Base-by-base conservation (phyloP, 768 basidiomycete species). In the Paxillus rubicundulus region DNA sequence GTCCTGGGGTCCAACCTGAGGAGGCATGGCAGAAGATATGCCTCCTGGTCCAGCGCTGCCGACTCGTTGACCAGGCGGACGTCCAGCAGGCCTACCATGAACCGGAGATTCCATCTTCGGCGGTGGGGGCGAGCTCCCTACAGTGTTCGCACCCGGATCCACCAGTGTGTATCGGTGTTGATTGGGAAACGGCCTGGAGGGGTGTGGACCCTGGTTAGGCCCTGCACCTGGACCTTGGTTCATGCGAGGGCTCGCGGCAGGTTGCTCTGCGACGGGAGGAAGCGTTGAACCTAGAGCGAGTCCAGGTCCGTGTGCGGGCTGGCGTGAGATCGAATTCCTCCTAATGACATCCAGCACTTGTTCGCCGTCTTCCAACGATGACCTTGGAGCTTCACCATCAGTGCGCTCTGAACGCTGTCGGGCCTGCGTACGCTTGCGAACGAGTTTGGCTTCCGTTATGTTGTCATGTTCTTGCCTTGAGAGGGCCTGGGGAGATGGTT, bases 381-480 rank as follows among this genome's bases (percentile, higher is more conserved):
- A 27, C 17, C 62, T 51, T 4, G 57, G 24, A 1, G 12, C 18
- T 7, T 43, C 46, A 2, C 63, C 27, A 10, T 65, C 66, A 4
- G 38, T 46, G 50, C 62, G 53, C 56, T 65, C 57, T 36, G 81
- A 80, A 20, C 84, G 74, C 60, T 84, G 74, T 55, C 82, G 81
- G 49, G 79, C 94, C 71, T 73, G 77, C 0, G 93, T 97, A 14
- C 92, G 82, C 56, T 84, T 88, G 1, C 95, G 78, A 8, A 95
- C 86, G 41, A 98, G 82, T 51, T 85, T 92, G 48, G 70, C 72
- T 61, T 93, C 86, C 8, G 92, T 88, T 56, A 90, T 80, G 0
- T 71, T 72, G 54, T 94, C 85, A 71, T 97, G 92, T 57, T 96
- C 88, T 50, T 82, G 75, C 17, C 92, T 76, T 1, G 89, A 87